Evolutionary conservation across 352 stramenopile species (phyloP), one percentile per base, ranked within the genome.

Genomic region (Phytophthora sp.): DNA sequence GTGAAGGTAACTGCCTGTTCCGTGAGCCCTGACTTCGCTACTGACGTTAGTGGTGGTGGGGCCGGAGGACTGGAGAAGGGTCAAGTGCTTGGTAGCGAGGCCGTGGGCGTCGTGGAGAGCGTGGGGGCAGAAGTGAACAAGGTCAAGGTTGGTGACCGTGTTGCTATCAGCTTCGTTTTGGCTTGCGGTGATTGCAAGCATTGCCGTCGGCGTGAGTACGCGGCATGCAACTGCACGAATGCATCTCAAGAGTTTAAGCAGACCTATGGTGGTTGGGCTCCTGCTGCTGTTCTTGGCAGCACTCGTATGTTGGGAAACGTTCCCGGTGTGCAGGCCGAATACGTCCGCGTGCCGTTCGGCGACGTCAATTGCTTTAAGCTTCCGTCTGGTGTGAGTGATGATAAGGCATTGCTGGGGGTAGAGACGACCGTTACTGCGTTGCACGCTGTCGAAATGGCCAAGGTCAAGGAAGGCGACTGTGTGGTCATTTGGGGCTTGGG

Each of bases 401-500:
- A 93, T 20, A 88, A 92, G 44, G 86, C 82, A 0, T n/a, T 94
- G 23, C 49, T 92, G 3, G 80, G 81, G 41, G 73, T 74, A 18
- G 82, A 92, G 66, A 92, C 83, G 4, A 77, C 78, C 7, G 62
- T 63, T 1, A 82, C 80, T 36, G 82, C 72, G 7, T 69, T 93
- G 36, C 82, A 93, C 53, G 86, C 84, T 29, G 76, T 84, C 0
- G 75, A 90, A 21, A 72, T 82, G 49, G 86, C 77, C 18, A 59
- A 79, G 6, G 76, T 92, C 33, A 71, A 79, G 46, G 42, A 71
- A 20, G 69, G 63, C 23, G 76, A 88, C 38, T 58, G 47, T 7
- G 84, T 90, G 29, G 80, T 90, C 8, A 83, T 92, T 69, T 92
- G 84, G 84, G 84, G 84, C 0, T 68, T 92, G 23, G 84, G 83